These are phyloP conservation scores for Hypocreales sp. DNA, from an alignment of 2,329 filamentous ascomycete species.

Conservation along the genomic window DNA sequence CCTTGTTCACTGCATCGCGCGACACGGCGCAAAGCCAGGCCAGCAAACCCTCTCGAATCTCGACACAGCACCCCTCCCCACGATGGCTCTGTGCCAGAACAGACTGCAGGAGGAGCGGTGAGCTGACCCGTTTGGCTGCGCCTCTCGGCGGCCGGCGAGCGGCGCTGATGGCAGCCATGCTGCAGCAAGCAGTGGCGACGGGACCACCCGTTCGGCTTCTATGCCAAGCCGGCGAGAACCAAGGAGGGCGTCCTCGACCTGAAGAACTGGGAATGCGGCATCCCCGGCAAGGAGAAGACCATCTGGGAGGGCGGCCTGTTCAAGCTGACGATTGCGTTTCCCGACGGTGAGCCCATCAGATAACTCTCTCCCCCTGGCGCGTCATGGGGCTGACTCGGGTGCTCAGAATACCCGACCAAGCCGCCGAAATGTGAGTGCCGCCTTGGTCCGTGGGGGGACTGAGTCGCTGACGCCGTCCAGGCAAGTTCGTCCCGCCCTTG, in stretches of 20 bases:
- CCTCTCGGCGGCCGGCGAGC: neutral
- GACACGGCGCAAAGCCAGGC: too few species aligned
- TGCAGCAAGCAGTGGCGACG: constrained; percentile 86
- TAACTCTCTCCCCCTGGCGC: too few species aligned
- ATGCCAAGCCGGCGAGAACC: constrained; percentile 72
- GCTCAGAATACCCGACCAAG: constrained; percentile 88
- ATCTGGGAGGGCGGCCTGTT: constrained; percentile 97
- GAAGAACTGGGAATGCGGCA: constrained; percentile 91
- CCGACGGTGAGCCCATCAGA: constrained; percentile 80
- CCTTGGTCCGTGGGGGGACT: too few species aligned
- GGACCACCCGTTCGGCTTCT: constrained; percentile 97
- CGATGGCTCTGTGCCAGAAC: constrained; percentile 80
- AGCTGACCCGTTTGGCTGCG: constrained; percentile 13
- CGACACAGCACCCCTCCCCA: too few species aligned
- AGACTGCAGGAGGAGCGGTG: constrained; percentile 80
- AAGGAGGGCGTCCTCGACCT: constrained; percentile 72
- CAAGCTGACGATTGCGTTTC: constrained; percentile 85
- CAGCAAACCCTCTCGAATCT: too few species aligned
- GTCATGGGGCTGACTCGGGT: constrained; percentile 3
- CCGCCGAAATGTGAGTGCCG: constrained; percentile 86
- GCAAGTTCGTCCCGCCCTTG: constrained; percentile 89
- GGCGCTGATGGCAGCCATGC: constrained; percentile 8
- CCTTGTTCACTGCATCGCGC: too few species aligned
- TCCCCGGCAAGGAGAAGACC: constrained; percentile 92
- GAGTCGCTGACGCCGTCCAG: too few species aligned